Base-by-base conservation (phyloP, 129 eudicot species). In the Ambrosia artemisiifolia region DNA sequence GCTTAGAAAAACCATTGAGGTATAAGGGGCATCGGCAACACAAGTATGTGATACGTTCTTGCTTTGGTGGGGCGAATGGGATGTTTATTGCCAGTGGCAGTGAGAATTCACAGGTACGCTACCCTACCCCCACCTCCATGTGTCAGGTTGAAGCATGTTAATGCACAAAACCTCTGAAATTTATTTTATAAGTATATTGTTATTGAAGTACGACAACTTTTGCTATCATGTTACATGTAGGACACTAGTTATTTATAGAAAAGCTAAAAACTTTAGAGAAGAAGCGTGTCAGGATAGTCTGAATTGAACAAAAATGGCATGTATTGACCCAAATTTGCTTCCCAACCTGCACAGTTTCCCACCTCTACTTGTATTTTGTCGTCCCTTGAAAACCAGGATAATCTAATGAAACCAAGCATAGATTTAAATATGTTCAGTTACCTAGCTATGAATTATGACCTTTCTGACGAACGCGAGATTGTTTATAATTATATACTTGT, bases 41-140 rank as follows among this genome's bases (percentile, higher is more conserved):
- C 36, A 87, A 83, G 73, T 89, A 89, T 67, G 98, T 93, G 57
- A 93, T 93, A 50, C 84, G 98, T 12, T 90, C 97, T 44, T 94
- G 97, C 80, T 94, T 94, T 75, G 97, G 98, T 70, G 98, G 98
- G 54, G 76, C 80, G 67, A 79, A 94, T 60, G 82, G 89, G 55
- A 46, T 63, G 54, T 90, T 89, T 75, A 90, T 94, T 73, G 98
- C 95, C 63, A 87, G 96, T 38, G 98, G 98, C 61, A 94, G 96
- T 75, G 98, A 94, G 72, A 84, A 89, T 83, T 80, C 91, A 62
- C 79, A 90, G 95, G 97, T 94, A 83, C 64, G 47, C 68, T n/a
- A 14, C 43, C 33, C n/a, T 33, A 5, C 49, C 49, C 67, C 20
- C 6, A 13, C 48, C 12, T 24, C 28, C 28, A 24, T 24, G 2